These are phyloP conservation scores for Grammothele lineata DNA, from an alignment of 768 basidiomycete genomes.

Conservation along the genomic window DNA sequence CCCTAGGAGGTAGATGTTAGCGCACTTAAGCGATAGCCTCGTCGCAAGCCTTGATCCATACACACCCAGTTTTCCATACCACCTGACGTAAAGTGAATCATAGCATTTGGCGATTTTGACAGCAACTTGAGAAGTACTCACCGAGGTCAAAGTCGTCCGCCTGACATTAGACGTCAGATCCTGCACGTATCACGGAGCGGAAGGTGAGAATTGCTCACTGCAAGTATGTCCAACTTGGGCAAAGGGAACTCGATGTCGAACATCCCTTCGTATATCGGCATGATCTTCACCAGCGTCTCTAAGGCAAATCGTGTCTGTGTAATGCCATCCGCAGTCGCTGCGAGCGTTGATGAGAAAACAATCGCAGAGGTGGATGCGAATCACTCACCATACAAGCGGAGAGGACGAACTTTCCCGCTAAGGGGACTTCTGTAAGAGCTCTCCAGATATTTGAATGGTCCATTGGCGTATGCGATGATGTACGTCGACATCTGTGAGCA, in stretches of 20 bases:
- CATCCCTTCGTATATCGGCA: conserved; percentile 89
- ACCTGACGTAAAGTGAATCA: no score
- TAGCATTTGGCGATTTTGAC: not conserved
- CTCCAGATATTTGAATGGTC: conserved; percentile 69
- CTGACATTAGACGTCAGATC: no score
- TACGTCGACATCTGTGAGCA: conserved; percentile 70
- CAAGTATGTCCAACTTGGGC: conserved; percentile 92
- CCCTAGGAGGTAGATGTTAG: no score
- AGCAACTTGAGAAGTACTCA: conserved; percentile 19
- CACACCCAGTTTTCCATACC: conserved; percentile 90
- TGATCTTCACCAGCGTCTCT: conserved; percentile 75
- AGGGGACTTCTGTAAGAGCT: conserved; percentile 74
- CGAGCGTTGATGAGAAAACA: not conserved
- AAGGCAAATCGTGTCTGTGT: conserved; percentile 83
- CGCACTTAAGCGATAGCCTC: no score
- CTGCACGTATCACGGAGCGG: no score
- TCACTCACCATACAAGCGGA: no score
- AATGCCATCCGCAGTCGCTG: conserved; percentile 79
- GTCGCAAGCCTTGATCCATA: no score
- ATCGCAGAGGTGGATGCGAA: no score
- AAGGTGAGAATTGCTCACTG: no score
- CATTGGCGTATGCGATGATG: conserved; percentile 85
- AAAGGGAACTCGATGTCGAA: conserved; percentile 92
- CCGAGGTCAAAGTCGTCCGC: conserved; percentile 88
- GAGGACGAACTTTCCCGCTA: conserved; percentile 73